phyloP scores from a whole-genome alignment of 768 basidiomycete species.

The Xerocomellus chrysenteron region DNA sequence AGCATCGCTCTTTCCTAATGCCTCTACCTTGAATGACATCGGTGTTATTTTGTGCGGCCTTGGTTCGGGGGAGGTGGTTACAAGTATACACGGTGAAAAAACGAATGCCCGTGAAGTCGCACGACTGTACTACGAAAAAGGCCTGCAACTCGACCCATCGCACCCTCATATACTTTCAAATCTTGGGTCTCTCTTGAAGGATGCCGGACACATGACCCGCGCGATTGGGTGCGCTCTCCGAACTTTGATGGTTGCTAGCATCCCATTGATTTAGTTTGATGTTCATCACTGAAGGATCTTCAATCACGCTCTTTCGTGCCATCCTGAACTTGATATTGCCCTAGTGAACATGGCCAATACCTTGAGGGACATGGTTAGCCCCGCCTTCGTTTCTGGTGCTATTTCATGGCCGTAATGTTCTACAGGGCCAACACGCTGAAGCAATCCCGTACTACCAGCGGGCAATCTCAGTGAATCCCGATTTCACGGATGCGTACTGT shows the following conservation, averaged over 20 bases:
- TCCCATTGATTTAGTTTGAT: constrained; percentile 2
- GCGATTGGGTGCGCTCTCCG: constrained; percentile 40
- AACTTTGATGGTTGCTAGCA: neutral
- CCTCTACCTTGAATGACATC: constrained; percentile 50
- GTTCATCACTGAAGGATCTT: constrained; percentile 34
- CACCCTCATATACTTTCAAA: constrained; percentile 53
- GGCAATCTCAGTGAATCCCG: constrained; percentile 42
- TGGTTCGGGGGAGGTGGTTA: constrained; percentile 19
- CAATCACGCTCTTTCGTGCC: constrained; percentile 37
- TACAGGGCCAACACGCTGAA: constrained; percentile 42
- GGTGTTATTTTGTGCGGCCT: constrained; percentile 47
- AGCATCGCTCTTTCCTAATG: constrained; percentile 42
- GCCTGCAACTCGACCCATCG: constrained; percentile 42
- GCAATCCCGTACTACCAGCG: constrained; percentile 46
- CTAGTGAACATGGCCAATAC: constrained; percentile 53
- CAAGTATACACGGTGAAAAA: constrained; percentile 18
- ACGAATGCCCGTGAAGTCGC: constrained; percentile 39
- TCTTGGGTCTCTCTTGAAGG: constrained; percentile 50
- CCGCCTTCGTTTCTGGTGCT: neutral
- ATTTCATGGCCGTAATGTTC: neutral
- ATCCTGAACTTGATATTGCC: constrained; percentile 51
- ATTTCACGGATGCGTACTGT: constrained; percentile 48
- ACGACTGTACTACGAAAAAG: constrained; percentile 43
- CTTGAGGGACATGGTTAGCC: constrained; percentile 45
- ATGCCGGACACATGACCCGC: constrained; percentile 41